phyloP scores from a whole-genome alignment of 148 eudicot species.

The Rhododendron simsii region DNA sequence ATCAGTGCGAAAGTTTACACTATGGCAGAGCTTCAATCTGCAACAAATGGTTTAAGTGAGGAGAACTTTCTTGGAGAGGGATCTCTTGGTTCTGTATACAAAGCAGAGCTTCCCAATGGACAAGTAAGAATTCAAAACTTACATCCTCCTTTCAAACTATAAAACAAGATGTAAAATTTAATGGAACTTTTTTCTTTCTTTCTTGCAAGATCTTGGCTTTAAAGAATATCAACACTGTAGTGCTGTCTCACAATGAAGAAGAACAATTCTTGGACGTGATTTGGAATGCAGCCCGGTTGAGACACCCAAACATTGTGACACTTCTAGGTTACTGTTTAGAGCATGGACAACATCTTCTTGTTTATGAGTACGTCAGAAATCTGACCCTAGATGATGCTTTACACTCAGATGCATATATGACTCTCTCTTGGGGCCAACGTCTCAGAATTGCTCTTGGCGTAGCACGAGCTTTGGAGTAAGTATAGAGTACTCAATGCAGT shows the following conservation, averaged over 20 bases:
- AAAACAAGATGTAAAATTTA: not conserved
- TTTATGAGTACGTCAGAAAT: conserved; percentile 68
- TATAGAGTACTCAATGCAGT: not conserved
- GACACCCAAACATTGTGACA: conserved; percentile 76
- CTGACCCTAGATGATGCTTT: conserved; percentile 69
- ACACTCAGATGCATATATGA: conserved; percentile 44
- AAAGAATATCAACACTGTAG: conserved; percentile 58
- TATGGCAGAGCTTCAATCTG: conserved; percentile 64
- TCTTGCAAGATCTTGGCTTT: conserved; percentile 63
- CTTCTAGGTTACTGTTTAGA: conserved; percentile 82
- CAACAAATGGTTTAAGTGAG: conserved; percentile 73
- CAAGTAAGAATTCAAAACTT: conserved; percentile 37
- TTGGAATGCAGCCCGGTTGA: conserved; percentile 53
- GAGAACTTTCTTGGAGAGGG: conserved; percentile 85
- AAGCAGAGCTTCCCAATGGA: conserved; percentile 77
- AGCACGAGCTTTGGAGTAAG: conserved; percentile 80
- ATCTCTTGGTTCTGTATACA: conserved; percentile 89
- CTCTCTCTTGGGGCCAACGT: conserved; percentile 83
- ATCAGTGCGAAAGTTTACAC: conserved; percentile 62
- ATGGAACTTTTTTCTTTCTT: conserved; percentile 1
- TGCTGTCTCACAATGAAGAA: conserved; percentile 71
- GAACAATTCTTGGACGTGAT: conserved; percentile 75
- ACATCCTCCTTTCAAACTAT: not conserved
- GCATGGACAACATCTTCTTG: conserved; percentile 70
- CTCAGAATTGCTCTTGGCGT: conserved; percentile 73